Evolutionary conservation across 228 moss, liverwort and hornwort genomes (phyloP).

Genomic region (Sphagnum fallax): DNA sequence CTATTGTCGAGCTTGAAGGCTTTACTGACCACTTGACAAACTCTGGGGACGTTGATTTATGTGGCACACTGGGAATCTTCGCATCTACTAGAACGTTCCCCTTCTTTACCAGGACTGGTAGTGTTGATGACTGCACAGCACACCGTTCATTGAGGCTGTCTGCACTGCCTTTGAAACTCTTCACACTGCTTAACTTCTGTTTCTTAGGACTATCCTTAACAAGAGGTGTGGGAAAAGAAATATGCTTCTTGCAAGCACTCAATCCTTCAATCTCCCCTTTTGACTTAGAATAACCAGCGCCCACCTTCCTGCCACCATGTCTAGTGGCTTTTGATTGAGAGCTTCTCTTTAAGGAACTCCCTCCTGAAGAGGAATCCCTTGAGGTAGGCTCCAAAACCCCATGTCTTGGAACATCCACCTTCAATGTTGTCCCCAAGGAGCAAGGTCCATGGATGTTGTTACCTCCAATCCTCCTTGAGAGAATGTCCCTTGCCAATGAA

Average conservation of each 20-base stretch:
- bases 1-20: no score
- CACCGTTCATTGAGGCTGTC: not conserved
- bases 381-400: slow-evolving; percentile 1
- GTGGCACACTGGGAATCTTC: no score
- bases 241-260: slow-evolving; percentile 20
- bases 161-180: not conserved
- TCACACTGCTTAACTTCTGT: slow-evolving; percentile 1
- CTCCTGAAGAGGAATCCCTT: not conserved
- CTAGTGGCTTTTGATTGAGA: not conserved
- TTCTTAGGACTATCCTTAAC: not conserved
- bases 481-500: slow-evolving; percentile 19
- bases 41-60: no score
- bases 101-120: no score
- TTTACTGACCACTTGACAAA: no score
- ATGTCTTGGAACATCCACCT: slow-evolving; percentile 14
- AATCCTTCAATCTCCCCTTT: slow-evolving; percentile 16
- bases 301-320: slow-evolving; percentile 22
- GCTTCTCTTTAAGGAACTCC: no score
- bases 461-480: slow-evolving; percentile 33
- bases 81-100: no score
- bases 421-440: not conserved
- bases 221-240: slow-evolving; percentile 18
- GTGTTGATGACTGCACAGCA: not conserved
- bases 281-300: slow-evolving; percentile 11
- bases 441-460: slow-evolving; percentile 2